Evolutionary conservation across 192 early-diverging fungal species (phyloP).

Genomic region (Entophlyctis luteolus): DNA sequence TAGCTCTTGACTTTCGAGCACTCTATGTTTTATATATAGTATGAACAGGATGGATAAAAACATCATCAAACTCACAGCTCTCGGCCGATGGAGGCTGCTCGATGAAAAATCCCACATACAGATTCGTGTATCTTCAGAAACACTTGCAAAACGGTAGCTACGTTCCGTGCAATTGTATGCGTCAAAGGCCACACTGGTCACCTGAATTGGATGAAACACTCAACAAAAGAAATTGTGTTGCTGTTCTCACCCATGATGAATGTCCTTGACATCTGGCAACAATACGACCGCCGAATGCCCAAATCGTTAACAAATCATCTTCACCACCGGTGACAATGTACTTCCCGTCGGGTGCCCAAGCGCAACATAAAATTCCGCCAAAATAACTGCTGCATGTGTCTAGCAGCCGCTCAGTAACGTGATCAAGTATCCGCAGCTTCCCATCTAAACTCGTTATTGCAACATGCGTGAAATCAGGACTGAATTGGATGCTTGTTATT

Average conservation of each 20-base stretch:
- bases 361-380: conserved; percentile 79
- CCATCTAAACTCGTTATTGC: conserved; percentile 80
- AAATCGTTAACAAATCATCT: conserved; percentile 88
- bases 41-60: not conserved
- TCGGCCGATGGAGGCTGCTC: conserved; percentile 27
- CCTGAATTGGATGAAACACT: not conserved
- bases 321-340: conserved; percentile 74
- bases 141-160: conserved; percentile 81
- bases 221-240: not conserved
- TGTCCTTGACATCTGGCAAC: conserved; percentile 89
- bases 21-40: not conserved
- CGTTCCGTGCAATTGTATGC: conserved; percentile 70
- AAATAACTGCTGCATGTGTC: conserved; percentile 81
- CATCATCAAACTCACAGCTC: conserved; percentile 16
- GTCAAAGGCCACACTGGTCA: conserved; percentile 78
- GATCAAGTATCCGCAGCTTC: conserved; percentile 71
- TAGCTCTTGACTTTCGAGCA: not conserved
- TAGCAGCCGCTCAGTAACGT: conserved; percentile 60
- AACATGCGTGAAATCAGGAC: conserved; percentile 77
- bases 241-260: conserved; percentile 70
- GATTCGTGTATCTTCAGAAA: conserved; percentile 76
- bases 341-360: conserved; percentile 88
- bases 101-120: conserved; percentile 91
- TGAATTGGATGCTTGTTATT: conserved; percentile 79
- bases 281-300: conserved; percentile 74